Evolutionary conservation across 208 protist genomes (phyloP).

Genomic region (Trichomonas tenax): DNA sequence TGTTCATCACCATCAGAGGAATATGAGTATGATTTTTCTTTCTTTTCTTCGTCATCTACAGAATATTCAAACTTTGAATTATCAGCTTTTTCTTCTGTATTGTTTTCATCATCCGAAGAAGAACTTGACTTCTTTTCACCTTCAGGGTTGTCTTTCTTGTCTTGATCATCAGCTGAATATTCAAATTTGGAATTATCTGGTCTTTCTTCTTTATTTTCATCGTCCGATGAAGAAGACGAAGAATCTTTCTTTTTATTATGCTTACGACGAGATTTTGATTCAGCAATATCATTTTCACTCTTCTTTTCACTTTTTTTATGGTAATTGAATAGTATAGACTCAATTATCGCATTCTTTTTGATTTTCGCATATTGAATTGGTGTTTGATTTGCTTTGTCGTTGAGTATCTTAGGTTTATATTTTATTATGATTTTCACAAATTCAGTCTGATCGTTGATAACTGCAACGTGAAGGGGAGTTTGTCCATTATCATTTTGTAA

Average conservation of each 20-base stretch:
- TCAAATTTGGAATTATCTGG: not conserved
- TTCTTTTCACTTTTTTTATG: no score
- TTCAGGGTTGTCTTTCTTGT: not conserved
- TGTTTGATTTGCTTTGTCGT: not conserved
- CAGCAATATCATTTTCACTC: no score
- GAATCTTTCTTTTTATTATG: no score
- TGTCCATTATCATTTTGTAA: not conserved
- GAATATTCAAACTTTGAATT: no score
- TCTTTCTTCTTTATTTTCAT: no score
- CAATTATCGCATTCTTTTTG: not conserved
- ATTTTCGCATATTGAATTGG: not conserved
- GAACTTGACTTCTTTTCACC: no score
- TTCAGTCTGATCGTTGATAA: not conserved
- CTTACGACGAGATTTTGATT: no score
- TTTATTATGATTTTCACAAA: not conserved
- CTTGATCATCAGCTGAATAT: not conserved
- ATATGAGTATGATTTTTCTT: not conserved
- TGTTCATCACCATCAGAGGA: not conserved
- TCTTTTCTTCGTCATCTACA: not conserved
- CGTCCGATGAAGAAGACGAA: no score
- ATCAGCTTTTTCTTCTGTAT: no score
- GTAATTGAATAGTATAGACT: no score
- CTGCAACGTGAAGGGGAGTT: not conserved
- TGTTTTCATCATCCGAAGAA: not conserved
- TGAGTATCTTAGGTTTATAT: not conserved